A percentile compares a stretch with the other conserved stretches of the same genome.
phyloP scores from a whole-genome alignment of 305 asterid genomes.

The Rubia occidens region DNA sequence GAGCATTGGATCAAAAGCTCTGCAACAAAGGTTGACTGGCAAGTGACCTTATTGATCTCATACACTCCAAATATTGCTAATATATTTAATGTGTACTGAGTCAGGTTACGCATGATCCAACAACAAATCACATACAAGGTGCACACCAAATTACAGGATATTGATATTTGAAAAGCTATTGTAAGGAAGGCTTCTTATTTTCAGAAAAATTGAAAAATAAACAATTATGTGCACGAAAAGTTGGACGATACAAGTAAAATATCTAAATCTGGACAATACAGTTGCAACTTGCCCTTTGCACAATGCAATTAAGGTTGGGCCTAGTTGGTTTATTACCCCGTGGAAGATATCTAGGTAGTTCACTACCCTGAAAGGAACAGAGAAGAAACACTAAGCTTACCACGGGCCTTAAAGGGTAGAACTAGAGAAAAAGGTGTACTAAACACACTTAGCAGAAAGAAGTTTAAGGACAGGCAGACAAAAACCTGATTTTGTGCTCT shows the following conservation, averaged over 20 bases:
- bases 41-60: not conserved
- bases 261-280: not conserved
- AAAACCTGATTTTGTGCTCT: slow-evolving; percentile 85
- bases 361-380: not conserved
- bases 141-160: not conserved
- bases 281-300: not conserved
- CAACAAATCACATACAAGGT: not conserved
- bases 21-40: not conserved
- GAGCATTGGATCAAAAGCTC: not conserved
- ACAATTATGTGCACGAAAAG: not conserved
- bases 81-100: not conserved
- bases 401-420: not conserved
- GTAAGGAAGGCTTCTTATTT: not conserved
- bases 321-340: not conserved
- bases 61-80: not conserved
- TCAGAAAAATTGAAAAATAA: not conserved
- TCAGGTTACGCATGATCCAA: not conserved
- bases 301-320: too few species aligned
- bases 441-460: not conserved
- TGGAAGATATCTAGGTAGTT: not conserved
- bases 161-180: not conserved
- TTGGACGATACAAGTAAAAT: not conserved
- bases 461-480: not conserved
- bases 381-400: not conserved
- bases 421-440: not conserved